Evolutionary conservation across 2,329 filamentous ascomycete species (phyloP).

Genomic region (Talaromyces sp.): DNA sequence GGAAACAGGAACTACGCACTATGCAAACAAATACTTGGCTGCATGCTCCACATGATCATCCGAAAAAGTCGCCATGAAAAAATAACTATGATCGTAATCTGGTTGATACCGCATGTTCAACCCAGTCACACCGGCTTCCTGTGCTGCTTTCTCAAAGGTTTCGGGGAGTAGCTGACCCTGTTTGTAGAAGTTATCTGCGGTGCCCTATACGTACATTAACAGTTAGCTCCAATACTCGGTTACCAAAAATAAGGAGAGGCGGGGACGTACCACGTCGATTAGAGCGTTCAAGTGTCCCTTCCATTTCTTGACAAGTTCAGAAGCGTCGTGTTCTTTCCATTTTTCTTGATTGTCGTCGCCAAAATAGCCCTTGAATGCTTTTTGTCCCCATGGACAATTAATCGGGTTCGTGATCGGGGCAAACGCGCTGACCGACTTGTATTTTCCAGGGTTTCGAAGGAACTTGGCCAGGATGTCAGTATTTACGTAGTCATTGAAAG

Average conservation of each 20-base stretch:
- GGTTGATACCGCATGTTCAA: constrained; percentile 77
- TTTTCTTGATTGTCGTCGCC: constrained; percentile 63
- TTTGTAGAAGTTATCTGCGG: constrained; percentile 95
- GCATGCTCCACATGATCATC: constrained; percentile 89
- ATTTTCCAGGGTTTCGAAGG: constrained; percentile 84
- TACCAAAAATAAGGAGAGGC: not conserved
- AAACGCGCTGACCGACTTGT: constrained; percentile 83
- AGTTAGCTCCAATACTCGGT: not conserved
- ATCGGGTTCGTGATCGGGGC: constrained; percentile 84
- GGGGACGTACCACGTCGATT: constrained; percentile 70
- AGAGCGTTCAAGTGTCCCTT: constrained; percentile 67
- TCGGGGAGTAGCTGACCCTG: constrained; percentile 87
- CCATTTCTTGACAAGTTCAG: constrained; percentile 76
- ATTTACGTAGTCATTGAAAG: not conserved
- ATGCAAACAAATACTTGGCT: constrained; percentile 70
- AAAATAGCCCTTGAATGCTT: constrained; percentile 89
- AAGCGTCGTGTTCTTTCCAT: constrained; percentile 89
- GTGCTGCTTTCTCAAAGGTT: constrained; percentile 77
- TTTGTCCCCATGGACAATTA: constrained; percentile 87
- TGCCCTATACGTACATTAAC: constrained; percentile 53
- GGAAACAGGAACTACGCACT: constrained; percentile 35
- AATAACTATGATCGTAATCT: constrained; percentile 97
- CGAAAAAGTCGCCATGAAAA: constrained; percentile 85
- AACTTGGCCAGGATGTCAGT: constrained; percentile 46
- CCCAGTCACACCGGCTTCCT: constrained; percentile 65